These are phyloP conservation scores for Populus trichocarpa DNA, from an alignment of 441 rosid genomes.

Conservation along the genomic window DNA sequence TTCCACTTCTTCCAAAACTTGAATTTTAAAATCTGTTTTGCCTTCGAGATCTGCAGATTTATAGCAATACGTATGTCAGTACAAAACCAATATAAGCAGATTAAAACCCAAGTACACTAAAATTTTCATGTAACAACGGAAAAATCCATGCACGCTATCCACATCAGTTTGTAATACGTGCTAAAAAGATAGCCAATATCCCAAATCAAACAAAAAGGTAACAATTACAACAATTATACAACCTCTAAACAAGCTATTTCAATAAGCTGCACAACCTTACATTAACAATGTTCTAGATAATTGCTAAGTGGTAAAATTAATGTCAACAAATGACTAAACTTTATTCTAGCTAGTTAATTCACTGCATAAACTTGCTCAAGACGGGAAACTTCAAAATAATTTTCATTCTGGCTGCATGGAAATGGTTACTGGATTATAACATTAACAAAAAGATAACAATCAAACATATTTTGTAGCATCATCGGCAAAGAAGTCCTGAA, in stretches of 20 bases:
- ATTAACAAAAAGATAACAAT: neutral
- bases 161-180: neutral
- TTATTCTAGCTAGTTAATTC: neutral
- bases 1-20: constrained; percentile 87
- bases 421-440: neutral
- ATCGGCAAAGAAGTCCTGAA: neutral
- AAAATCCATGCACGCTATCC: neutral
- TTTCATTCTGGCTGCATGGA: neutral
- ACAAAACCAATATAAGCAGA: neutral
- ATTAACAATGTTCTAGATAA: neutral
- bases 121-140: neutral
- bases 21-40: constrained; percentile 86
- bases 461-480: too few relatives aligned
- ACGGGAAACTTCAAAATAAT: neutral
- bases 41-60: constrained; percentile 78
- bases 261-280: neutral
- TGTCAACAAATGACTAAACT: neutral
- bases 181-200: neutral
- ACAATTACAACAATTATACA: neutral
- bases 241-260: neutral
- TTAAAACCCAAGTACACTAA: neutral
- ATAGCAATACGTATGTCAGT: neutral
- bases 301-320: neutral
- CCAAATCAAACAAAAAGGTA: neutral
- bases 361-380: neutral